Conservation (phyloP, 192 early-diverging fungal genomes). For the Coemansia erecta region DNA sequence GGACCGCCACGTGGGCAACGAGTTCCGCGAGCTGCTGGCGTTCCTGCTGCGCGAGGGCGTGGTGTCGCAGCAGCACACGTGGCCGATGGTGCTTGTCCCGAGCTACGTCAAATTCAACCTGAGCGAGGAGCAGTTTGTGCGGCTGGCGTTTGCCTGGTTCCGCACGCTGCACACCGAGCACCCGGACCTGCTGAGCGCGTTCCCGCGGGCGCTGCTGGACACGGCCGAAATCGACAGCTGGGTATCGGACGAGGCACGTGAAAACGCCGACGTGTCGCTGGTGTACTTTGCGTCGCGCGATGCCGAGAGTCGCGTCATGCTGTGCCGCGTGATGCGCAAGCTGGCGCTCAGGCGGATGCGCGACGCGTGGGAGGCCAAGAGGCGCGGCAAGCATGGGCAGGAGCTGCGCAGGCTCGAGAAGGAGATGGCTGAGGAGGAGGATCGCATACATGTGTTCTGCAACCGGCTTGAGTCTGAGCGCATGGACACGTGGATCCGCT, state of each 20-base stretch:
- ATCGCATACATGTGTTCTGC: constrained; percentile 41
- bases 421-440: constrained; percentile 35
- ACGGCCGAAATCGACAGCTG: constrained; percentile 34
- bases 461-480: constrained; percentile 35
- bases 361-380: constrained; percentile 16
- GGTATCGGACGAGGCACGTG: constrained; percentile 26
- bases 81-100: constrained; percentile 63
- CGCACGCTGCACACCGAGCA: constrained; percentile 42
- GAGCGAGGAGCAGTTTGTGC: constrained; percentile 45
- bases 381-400: constrained; percentile 32
- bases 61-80: constrained; percentile 82
- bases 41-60: constrained; percentile 74
- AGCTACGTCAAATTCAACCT: constrained; percentile 55
- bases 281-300: constrained; percentile 22
- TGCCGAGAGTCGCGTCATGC: constrained; percentile 33
- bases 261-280: constrained; percentile 21
- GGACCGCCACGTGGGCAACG: constrained; percentile 56
- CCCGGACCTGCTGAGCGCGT: constrained; percentile 44
- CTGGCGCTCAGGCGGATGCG: constrained; percentile 41
- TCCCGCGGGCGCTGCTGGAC: constrained; percentile 41
- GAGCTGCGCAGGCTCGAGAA: constrained; percentile 34
- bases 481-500: constrained; percentile 24
- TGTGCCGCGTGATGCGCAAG: constrained; percentile 46
- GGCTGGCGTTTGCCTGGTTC: constrained; percentile 42
- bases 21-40: constrained; percentile 81